Evolutionary conservation across 192 early-diverging fungal genomes (phyloP).

Genomic region (Geranomyces variabilis): DNA sequence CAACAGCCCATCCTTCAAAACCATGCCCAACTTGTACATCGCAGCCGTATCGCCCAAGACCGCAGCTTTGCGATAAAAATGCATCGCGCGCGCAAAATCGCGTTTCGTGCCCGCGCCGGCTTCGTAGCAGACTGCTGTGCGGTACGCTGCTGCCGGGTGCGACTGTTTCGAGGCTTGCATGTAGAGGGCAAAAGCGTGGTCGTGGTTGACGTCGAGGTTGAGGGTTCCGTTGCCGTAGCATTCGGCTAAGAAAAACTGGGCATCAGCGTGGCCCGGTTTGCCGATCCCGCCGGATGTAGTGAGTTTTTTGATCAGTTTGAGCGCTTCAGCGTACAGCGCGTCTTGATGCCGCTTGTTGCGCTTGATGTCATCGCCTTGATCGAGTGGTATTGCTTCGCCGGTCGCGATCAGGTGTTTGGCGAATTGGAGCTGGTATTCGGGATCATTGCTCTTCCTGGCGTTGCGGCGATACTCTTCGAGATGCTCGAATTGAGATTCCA

Average conservation of each 20-base stretch:
- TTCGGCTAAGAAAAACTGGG: slow-evolving; percentile 91
- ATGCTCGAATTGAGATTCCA: slow-evolving; percentile 23
- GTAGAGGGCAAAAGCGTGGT: slow-evolving; percentile 89
- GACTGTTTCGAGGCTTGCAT: slow-evolving; percentile 89
- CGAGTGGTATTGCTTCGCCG: slow-evolving; percentile 51
- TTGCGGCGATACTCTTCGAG: slow-evolving; percentile 48
- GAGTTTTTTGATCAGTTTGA: slow-evolving; percentile 86
- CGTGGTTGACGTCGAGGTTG: slow-evolving; percentile 78
- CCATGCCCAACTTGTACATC: slow-evolving; percentile 97
- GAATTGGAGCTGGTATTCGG: slow-evolving; percentile 77
- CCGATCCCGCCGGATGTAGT: slow-evolving; percentile 53
- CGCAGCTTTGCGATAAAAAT: slow-evolving; percentile 93
- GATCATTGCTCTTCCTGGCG: slow-evolving; percentile 61
- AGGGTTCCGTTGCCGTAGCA: slow-evolving; percentile 84
- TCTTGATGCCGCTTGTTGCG: slow-evolving; percentile 73
- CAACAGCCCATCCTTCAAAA: slow-evolving; percentile 83
- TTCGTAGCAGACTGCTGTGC: slow-evolving; percentile 96
- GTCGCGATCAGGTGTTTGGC: slow-evolving; percentile 85
- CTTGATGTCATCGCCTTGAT: slow-evolving; percentile 55
- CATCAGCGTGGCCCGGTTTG: slow-evolving; percentile 79
- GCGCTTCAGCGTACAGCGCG: slow-evolving; percentile 73
- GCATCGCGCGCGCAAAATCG: slow-evolving; percentile 77
- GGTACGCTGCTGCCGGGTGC: slow-evolving; percentile 90
- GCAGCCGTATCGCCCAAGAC: slow-evolving; percentile 87
- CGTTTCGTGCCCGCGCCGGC: slow-evolving; percentile 89